Evolutionary conservation across 1,139 yeast species (phyloP), one percentile per base, ranked within the genome.

Genomic region (Wickerhamomyces sp.): DNA sequence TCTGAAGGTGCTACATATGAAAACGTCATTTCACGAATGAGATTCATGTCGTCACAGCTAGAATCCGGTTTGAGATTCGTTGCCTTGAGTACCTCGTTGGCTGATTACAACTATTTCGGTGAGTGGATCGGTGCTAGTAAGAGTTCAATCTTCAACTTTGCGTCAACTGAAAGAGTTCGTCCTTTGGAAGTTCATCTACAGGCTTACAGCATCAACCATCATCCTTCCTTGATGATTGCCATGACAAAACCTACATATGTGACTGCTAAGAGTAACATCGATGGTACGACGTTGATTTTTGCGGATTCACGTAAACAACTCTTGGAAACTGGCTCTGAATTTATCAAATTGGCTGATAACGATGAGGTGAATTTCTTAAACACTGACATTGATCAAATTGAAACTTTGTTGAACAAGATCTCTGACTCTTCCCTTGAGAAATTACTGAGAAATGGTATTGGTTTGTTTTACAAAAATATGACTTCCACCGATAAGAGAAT

Each of bases 121-220:
- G 86, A 81, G 40, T 93, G 97, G 96, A 59, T 91, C 23, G 95
- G 93, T 3, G 79, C 84, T 22, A 42, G 58, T 2, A 64, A 73
- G 23, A 67, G 65, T 36, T 67, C 75, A 30, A 68, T 79, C 5
- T 86, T 68, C 61, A 89, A 87, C 49, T 88, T 83, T 54, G 69
- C 78, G 16, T 80, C 94, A 0, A 62, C 65, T 28, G 79, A 76
- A 26, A 65, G 93, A 38, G 64, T 68, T 17, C 55, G 62, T 29
- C 76, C 81, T 3, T 51, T 86, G 23, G 73, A 73, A 34, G 74
- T 87, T 15, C 78, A 72, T 45, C 54, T 87, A 28, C 79, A 76
- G 43, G 60, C 77, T 0, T 64, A 66, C 38, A 63, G 62, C 11
- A 64, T 66, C 30, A 57, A 61, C 13, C 74, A 72, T 39, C 66